phyloP scores from a whole-genome alignment of 441 rosid genomes.

The Adansonia grandidieri region DNA sequence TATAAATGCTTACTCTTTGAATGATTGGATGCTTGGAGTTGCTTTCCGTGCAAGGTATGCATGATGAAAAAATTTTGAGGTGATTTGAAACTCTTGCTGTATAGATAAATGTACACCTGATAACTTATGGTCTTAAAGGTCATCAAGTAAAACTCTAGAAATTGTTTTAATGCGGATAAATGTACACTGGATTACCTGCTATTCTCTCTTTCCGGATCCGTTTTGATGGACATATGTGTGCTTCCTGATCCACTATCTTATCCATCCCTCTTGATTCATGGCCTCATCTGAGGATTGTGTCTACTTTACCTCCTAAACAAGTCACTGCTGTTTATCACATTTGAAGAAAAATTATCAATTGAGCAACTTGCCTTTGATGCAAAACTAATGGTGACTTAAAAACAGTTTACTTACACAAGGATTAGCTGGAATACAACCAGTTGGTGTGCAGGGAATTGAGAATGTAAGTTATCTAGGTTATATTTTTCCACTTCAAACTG shows the following conservation, averaged over 20 bases:
- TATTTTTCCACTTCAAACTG: background rate
- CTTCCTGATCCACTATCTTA: background rate
- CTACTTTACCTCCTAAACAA: background rate
- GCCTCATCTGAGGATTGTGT: background rate
- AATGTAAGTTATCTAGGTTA: constrained; percentile 50
- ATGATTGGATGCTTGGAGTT: constrained; percentile 91
- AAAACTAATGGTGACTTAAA: constrained; percentile 21
- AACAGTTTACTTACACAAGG: constrained; percentile 83
- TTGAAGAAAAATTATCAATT: background rate
- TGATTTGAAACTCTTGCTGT: constrained; percentile 2
- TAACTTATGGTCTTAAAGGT: background rate
- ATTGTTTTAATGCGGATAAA: background rate
- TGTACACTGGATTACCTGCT: background rate
- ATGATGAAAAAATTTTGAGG: background rate
- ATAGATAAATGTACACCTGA: background rate
- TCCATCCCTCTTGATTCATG: background rate
- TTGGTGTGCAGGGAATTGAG: constrained; percentile 67
- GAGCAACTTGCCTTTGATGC: background rate
- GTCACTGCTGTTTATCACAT: background rate
- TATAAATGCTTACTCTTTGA: constrained; percentile 78
- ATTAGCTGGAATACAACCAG: constrained; percentile 87
- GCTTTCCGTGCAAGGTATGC: constrained; percentile 92
- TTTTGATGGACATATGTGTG: background rate
- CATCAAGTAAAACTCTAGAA: background rate
- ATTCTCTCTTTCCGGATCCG: background rate